phyloP scores from a whole-genome alignment of 805 yeast genomes.

The Myxozyma mucilagina region DNA sequence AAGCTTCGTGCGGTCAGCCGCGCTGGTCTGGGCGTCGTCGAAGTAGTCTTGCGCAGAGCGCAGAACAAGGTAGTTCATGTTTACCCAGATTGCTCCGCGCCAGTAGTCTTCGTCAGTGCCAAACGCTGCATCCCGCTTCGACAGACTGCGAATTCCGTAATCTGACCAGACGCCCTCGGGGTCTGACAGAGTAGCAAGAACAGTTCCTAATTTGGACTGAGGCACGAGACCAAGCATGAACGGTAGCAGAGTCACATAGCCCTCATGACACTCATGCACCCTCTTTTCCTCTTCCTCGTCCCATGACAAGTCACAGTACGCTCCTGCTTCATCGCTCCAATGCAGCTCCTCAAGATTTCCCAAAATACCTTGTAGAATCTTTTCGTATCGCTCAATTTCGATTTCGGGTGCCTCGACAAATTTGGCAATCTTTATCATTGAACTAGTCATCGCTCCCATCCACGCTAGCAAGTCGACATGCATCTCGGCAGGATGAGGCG shows the following conservation, averaged over 20 bases:
- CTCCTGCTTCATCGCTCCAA: conserved; percentile 67
- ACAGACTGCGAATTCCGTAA: conserved; percentile 79
- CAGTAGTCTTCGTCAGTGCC: conserved; percentile 88
- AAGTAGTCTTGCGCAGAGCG: conserved; percentile 65
- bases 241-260: conserved; percentile 85
- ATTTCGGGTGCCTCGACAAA: conserved; percentile 62
- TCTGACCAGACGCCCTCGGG: conserved; percentile 74
- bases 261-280: conserved; percentile 81
- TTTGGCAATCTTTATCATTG: conserved; percentile 72
- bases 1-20: conserved; percentile 40
- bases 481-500: conserved; percentile 83
- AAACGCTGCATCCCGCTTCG: conserved; percentile 63
- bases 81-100: conserved; percentile 94
- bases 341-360: conserved; percentile 70
- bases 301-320: conserved; percentile 77
- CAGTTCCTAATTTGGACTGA: conserved; percentile 37
- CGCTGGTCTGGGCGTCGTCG: conserved; percentile 39
- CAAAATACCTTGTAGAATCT: conserved; percentile 57
- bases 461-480: conserved; percentile 88
- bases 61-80: conserved; percentile 79
- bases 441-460: conserved; percentile 89
- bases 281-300: conserved; percentile 18
- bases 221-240: conserved; percentile 66
- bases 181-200: conserved; percentile 62
- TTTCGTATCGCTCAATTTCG: conserved; percentile 48